Evolutionary conservation across 2,329 filamentous ascomycete species (phyloP).

Genomic region (Aspergillus viridinutans): DNA sequence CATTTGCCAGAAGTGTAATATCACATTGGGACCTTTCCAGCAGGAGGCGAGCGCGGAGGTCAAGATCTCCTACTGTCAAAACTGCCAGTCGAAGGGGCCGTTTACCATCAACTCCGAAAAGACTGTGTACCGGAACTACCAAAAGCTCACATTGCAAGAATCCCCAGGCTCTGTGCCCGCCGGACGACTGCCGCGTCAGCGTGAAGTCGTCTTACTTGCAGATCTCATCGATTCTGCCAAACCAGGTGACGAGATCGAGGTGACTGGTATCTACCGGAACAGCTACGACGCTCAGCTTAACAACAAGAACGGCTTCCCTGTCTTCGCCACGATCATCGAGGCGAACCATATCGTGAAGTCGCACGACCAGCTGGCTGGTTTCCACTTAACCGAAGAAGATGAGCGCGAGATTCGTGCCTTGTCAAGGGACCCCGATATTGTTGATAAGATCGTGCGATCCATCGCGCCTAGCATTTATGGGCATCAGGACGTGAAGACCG

Average conservation of each 20-base stretch:
- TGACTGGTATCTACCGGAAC: slow-evolving; percentile 95
- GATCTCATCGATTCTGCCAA: slow-evolving; percentile 96
- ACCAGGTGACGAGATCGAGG: slow-evolving; percentile 94
- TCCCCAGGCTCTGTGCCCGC: slow-evolving; percentile 95
- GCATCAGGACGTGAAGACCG: slow-evolving; percentile 94
- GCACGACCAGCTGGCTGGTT: slow-evolving; percentile 94
- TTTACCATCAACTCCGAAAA: slow-evolving; percentile 96
- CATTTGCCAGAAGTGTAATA: slow-evolving; percentile 88
- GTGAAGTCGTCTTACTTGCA: slow-evolving; percentile 93
- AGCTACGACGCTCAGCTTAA: slow-evolving; percentile 97
- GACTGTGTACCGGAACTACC: slow-evolving; percentile 97
- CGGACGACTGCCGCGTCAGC: slow-evolving; percentile 84
- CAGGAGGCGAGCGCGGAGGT: slow-evolving; percentile 96
- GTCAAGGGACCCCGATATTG: slow-evolving; percentile 82
- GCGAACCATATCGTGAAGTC: slow-evolving; percentile 97
- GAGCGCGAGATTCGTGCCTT: slow-evolving; percentile 84
- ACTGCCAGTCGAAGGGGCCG: slow-evolving; percentile 89
- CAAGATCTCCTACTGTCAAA: slow-evolving; percentile 93
- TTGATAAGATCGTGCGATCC: slow-evolving; percentile 88
- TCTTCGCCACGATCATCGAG: slow-evolving; percentile 95
- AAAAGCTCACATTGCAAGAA: slow-evolving; percentile 95
- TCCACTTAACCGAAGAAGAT: slow-evolving; percentile 91
- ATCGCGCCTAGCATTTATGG: slow-evolving; percentile 98
- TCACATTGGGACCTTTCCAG: slow-evolving; percentile 90
- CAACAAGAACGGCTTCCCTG: slow-evolving; percentile 97